Conservation (phyloP, 345 rosid genomes). For the Bruguiera sexangula region DNA sequence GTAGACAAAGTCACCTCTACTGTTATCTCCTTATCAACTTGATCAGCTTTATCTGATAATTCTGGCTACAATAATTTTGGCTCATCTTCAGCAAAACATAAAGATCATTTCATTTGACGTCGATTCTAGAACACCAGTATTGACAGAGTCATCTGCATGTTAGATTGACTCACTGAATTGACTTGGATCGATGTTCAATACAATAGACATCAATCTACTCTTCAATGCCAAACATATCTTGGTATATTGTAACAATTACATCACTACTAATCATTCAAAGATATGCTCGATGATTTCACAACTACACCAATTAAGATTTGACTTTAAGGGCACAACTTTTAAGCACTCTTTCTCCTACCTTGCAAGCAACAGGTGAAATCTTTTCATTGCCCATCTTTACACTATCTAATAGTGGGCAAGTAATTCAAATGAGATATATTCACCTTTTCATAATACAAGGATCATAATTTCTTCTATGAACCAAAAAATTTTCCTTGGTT, state of each 20-base stretch:
- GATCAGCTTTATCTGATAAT: too few relatives aligned
- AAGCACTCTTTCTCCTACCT: constrained; percentile 70
- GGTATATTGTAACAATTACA: constrained; percentile 63
- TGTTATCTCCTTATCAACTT: too few relatives aligned
- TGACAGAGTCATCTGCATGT: too few relatives aligned
- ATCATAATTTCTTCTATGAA: constrained; percentile 88
- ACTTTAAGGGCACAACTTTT: constrained; percentile 60
- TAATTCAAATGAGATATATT: constrained; percentile 67
- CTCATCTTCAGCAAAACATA: too few relatives aligned
- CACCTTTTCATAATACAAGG: constrained; percentile 84
- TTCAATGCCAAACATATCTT: constrained; percentile 37
- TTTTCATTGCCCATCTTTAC: constrained; percentile 63
- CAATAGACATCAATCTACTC: constrained; percentile 31
- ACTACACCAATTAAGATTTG: constrained; percentile 58
- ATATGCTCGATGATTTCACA: constrained; percentile 46
- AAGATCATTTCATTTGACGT: too few relatives aligned
- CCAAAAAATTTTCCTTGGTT: constrained; percentile 52
- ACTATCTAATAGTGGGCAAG: constrained; percentile 61
- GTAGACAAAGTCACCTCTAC: too few relatives aligned
- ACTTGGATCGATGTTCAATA: too few relatives aligned
- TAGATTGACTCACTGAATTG: too few relatives aligned
- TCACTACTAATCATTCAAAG: constrained; percentile 47
- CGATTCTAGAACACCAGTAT: too few relatives aligned
- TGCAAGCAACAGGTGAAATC: constrained; percentile 56
- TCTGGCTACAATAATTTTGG: too few relatives aligned